Evolutionary conservation across 108 stramenopile genomes (phyloP), one percentile per base, ranked within the genome.

Genomic region (Discostella stelligeroides): DNA sequence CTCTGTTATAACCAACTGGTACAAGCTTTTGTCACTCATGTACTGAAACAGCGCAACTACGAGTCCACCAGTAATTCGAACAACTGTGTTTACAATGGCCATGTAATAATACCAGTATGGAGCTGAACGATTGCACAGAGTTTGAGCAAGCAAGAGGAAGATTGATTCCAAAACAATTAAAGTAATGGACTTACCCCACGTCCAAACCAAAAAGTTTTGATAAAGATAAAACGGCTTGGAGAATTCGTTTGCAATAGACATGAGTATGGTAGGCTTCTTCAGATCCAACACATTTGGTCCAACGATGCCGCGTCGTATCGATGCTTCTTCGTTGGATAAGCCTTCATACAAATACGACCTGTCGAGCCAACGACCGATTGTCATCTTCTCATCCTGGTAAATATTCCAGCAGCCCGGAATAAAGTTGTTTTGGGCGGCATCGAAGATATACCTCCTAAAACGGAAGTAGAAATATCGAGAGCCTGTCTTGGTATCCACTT

Each of bases 121-220:
- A 27, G 28, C 53, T 54, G 53, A 30, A 18, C 1, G n/a, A 28
- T 15, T 25, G 24, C 13, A 1, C 25, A 14, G 53, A 27, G 4
- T 54, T 10, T 63, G 41, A 50, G 30, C 9, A 37, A 23, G 20
- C 30, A 5, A 37, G 3, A 49, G 14, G 15, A 12, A 15, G 28
- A 14, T 54, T 5, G 28, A 28, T 10, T 1, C 1, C n/a, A 0
- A 12, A 28, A 41, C 7, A 3, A 41, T 34, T 34, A 34, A 34
- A 40, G 14, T 6, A 7, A n/a, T 4, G 15, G 5, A 30, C 59
- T 60, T 60, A 60, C 59, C 53, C 80, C 80, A 87, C 27, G 76
- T 75, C 88, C 88, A 89, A 20, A 87, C 70, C 73, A 89, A 82
- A 59, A 82, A 89, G 28, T 60, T 65, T 60, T 89, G 88, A 59